Base-by-base conservation (phyloP, 1,139 yeast genomes). In the Maudiozyma humilis region DNA sequence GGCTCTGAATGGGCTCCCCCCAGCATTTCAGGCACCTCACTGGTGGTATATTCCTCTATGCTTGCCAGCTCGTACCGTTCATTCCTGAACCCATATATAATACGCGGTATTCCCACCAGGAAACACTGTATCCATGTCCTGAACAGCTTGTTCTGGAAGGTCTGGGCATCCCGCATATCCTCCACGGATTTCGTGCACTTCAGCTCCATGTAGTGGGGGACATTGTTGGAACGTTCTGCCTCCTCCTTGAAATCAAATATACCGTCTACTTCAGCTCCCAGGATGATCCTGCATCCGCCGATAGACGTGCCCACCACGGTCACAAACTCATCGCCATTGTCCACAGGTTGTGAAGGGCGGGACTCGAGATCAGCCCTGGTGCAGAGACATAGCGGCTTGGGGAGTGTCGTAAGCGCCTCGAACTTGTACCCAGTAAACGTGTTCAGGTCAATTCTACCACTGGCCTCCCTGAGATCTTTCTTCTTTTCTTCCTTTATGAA, bases 211-310 rank as follows among this genome's bases (percentile, higher is more conserved):
- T 91, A 91, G 62, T 87, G 95, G 4, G 73, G 62, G 37, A 86
- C 66, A 14, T 80, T 75, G 40, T 70, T 71, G n/a, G 2, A 23
- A 4, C 25, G 38, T 10, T 47, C 50, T 12, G 65, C 64, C 3
- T 66, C 74, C 4, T 91, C 91, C 49, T 79, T 71, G 56, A 78
- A 86, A 64, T 88, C 96, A 73, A 79, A 82, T 6, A 82, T 80
- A 57, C 95, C 82, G 64, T 91, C 98, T n/a, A 89, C 85, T 64
- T 93, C 98, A 1, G 96, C 97, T 1, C 93, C 96, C 39, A 89
- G 66, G 2, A 85, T 63, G 37, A 88, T 66, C 53, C 75, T 77
- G 31, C 78, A 73, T 41, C 74, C 73, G 3, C 96, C 96, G 12
- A 88, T 78, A 1, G 95, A 94, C 0, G 96, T 82, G 49, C 77